A percentile compares a stretch with the other conserved stretches of the same genome.
phyloP scores from a whole-genome alignment of 805 yeast species.

The Suhomyces vadensis region DNA sequence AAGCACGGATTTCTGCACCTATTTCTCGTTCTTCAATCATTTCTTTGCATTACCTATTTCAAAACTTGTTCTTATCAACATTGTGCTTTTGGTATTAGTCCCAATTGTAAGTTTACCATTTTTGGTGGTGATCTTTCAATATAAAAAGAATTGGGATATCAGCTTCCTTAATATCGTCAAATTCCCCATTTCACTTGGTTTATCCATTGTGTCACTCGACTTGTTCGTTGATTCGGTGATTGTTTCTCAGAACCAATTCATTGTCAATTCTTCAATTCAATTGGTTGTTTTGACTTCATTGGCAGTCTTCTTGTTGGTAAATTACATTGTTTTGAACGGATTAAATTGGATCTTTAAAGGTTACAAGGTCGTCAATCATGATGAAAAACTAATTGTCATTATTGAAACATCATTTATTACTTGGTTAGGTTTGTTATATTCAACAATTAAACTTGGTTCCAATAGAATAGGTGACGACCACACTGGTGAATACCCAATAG shows the following conservation, averaged over 20 bases:
- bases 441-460: slow-evolving; percentile 49
- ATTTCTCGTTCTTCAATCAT: slow-evolving; percentile 62
- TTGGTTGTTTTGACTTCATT: slow-evolving; percentile 43
- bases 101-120: slow-evolving; percentile 56
- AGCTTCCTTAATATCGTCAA: slow-evolving; percentile 47
- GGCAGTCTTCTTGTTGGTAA: slow-evolving; percentile 51
- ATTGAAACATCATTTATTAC: slow-evolving; percentile 53
- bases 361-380: slow-evolving; percentile 39
- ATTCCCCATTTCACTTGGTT: slow-evolving; percentile 56
- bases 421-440: slow-evolving; percentile 56
- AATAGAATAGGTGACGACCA: slow-evolving; percentile 46
- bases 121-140: slow-evolving; percentile 45
- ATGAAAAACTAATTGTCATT: slow-evolving; percentile 58
- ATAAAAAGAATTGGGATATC: slow-evolving; percentile 48
- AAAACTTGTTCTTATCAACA: slow-evolving; percentile 50
- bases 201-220: slow-evolving; percentile 41
- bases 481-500: slow-evolving; percentile 53
- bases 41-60: slow-evolving; percentile 57
- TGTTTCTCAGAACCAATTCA: slow-evolving; percentile 26
- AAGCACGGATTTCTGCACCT: slow-evolving; percentile 49
- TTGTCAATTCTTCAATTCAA: slow-evolving; percentile 41
- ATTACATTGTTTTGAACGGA: slow-evolving; percentile 56
- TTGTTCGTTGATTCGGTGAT: slow-evolving; percentile 21
- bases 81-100: slow-evolving; percentile 49
- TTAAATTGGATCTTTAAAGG: slow-evolving; percentile 34